phyloP scores from a whole-genome alignment of 495 filamentous ascomycete genomes.

The Aspergillus avenaceus region DNA sequence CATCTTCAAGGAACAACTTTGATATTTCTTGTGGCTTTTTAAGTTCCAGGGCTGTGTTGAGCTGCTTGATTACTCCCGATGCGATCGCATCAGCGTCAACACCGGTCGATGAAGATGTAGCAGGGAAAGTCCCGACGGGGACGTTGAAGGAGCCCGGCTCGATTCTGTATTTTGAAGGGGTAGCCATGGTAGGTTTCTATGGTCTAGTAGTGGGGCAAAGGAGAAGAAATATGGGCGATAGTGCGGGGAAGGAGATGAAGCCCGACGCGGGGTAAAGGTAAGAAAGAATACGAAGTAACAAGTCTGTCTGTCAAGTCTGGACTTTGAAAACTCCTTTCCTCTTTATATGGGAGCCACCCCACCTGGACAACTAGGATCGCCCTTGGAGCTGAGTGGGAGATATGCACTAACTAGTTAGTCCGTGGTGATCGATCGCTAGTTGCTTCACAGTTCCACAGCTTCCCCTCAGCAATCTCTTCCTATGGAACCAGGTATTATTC shows the following conservation, averaged over 20 bases:
- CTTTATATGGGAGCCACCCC: no score
- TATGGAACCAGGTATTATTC: no score
- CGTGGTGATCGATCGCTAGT: no score
- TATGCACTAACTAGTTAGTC: no score
- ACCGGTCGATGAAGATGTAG: conserved; percentile 21
- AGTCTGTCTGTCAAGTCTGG: no score
- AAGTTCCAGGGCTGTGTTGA: conserved; percentile 45
- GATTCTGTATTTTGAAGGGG: conserved; percentile 51
- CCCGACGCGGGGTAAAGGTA: background rate
- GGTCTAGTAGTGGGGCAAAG: background rate
- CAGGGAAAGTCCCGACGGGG: conserved; percentile 31
- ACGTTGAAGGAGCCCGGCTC: conserved; percentile 59
- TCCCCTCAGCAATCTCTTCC: no score
- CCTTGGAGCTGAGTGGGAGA: no score
- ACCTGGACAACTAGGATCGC: no score
- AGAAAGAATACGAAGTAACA: background rate
- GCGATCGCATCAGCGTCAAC: conserved; percentile 47
- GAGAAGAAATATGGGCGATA: background rate
- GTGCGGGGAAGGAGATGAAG: background rate
- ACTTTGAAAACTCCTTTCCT: background rate
- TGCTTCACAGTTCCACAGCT: no score
- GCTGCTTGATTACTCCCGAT: conserved; percentile 30
- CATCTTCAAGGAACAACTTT: conserved; percentile 42
- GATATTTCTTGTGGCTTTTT: conserved; percentile 28
- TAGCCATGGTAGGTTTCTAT: background rate